These are phyloP conservation scores for Bauhinia variegata DNA, from an alignment of 306 rosid species.

Conservation along the genomic window DNA sequence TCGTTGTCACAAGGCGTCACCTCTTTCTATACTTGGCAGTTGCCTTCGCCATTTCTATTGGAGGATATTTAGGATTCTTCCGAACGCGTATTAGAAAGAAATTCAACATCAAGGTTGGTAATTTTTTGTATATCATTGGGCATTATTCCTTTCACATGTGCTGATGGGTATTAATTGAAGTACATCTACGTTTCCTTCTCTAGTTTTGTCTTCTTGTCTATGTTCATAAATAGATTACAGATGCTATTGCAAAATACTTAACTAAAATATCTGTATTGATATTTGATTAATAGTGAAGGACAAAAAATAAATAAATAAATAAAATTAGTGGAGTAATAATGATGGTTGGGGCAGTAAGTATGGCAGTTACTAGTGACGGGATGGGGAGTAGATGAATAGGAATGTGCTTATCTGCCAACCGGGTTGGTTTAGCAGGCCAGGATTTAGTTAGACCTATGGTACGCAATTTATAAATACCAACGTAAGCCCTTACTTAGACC, in stretches of 20 bases:
- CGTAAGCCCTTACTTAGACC: no score
- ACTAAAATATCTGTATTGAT: background rate
- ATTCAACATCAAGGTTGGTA: slow-evolving; percentile 85
- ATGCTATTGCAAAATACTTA: background rate
- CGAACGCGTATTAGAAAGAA: slow-evolving; percentile 83
- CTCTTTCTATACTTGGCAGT: slow-evolving; percentile 73
- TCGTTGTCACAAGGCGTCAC: slow-evolving; percentile 57
- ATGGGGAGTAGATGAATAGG: background rate
- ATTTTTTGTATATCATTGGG: background rate
- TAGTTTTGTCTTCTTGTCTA: background rate
- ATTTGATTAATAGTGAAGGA: background rate
- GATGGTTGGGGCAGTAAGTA: background rate
- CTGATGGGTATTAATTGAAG: slow-evolving; percentile 4
- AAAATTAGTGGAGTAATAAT: background rate
- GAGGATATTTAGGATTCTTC: slow-evolving; percentile 78
- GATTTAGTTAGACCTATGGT: no score
- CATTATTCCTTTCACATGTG: background rate
- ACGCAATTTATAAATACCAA: no score
- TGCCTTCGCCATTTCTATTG: slow-evolving; percentile 61
- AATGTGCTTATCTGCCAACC: slow-evolving; percentile 10
- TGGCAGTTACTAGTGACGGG: background rate
- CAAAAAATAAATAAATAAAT: background rate
- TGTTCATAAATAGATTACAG: background rate
- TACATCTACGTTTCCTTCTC: background rate
- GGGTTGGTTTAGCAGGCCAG: no score